Base-by-base conservation (phyloP, 345 rosid genomes). In the Bruguiera gymnorhiza region DNA sequence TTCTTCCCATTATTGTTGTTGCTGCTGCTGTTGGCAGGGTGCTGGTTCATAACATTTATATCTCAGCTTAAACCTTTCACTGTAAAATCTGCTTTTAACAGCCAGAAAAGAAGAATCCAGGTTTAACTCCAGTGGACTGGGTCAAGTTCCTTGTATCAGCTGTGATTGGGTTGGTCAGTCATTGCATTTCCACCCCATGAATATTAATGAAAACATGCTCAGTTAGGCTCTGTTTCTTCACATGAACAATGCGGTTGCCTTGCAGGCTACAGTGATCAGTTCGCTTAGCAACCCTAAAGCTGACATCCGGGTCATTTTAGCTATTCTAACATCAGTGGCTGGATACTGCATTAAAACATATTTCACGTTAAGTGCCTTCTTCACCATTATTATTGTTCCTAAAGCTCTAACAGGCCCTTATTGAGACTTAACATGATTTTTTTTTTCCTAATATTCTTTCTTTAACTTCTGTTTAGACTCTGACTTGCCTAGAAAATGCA, bases 71-170 rank as follows among this genome's bases (percentile, higher is more conserved):
- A n/a, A 50, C 31, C 24, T 53, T 6, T 23, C 15, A 2, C 16
- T 62, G 59, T 50, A 74, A 46, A 20, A 34, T 32, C 37, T 56
- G 52, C n/a, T 24, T 13, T 43, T 13, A 53, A 59, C 67, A 75
- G 79, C 79, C 79, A 26, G 79, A 75, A 27, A 75, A 70, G 79
- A 75, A 70, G 19, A 75, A 70, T 65, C 74, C 79, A 1, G 79
- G 79, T 46, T 65, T 75, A 52, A 75, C 74, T 70, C 79, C 79
- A 37, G 61, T 70, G 79, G 79, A 75, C 20, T 75, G 79, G 79
- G 79, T 75, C 43, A 70, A 59, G 37, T 75, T 75, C 67, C 30
- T 75, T 23, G 79, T 29, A 11, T 70, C 79, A 59, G 74, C 79
- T 52, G 13, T 70, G 16, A 39, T 75, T 50, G 79, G 79, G n/a